Evolutionary conservation across 805 yeast genomes (phyloP), one percentile per base, ranked within the genome.

Genomic region (Cyberlindnera lachancei): DNA sequence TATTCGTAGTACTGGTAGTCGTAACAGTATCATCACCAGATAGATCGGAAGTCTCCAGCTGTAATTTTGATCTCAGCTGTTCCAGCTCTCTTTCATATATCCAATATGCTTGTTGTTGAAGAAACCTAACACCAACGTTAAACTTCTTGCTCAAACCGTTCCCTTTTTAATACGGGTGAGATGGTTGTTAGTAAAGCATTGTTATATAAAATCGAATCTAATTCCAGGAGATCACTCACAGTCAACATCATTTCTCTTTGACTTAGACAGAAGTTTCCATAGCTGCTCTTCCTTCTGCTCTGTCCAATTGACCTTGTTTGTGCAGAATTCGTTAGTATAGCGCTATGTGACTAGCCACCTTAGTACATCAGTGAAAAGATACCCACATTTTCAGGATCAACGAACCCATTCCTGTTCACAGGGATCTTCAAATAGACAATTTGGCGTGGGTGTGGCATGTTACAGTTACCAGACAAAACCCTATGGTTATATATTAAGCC

Each of bases 91-190:
- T 41, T 23, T 51, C 56, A 22, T 51, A 51, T 10, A 51, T 35
- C 53, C 56, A 50, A 21, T 38, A 51, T 6, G 53, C 48, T 21
- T 48, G 53, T 23, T 48, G 53, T 31, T 51, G 56, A 3, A 51
- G 36, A 15, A 51, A 51, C 7, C 41, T 37, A 4, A 41, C 36
- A 14, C 52, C 50, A 4, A 45, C 53, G 5, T 38, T 37, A 13
- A 50, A 50, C 23, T 42, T 29, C 21, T 39, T 7, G 31, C 38
- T 19, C 21, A 7, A n/a, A n/a, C n/a, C n/a, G n/a, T n/a, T n/a
- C n/a, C n/a, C n/a, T n/a, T n/a, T n/a, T n/a, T n/a, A n/a, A n/a
- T n/a, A n/a, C n/a, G n/a, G n/a, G n/a, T n/a, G n/a, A n/a, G n/a
- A n/a, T n/a, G n/a, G n/a, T n/a, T n/a, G n/a, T n/a, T n/a, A n/a